Evolutionary conservation across 257 asterid species (phyloP).

Genomic region (Penstemon barbatus): DNA sequence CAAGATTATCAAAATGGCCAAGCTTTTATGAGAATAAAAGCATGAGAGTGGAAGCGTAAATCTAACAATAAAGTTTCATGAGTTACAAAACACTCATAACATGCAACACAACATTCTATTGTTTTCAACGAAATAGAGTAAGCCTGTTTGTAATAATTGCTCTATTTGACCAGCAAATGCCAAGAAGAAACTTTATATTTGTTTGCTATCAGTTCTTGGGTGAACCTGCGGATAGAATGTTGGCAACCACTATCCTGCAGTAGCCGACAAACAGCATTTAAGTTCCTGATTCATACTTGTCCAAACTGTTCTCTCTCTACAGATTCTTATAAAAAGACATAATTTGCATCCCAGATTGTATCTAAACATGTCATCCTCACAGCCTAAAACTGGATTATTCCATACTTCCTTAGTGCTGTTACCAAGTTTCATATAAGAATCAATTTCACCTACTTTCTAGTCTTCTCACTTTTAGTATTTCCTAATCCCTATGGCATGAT

Average conservation of each 20-base stretch:
- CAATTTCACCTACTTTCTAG: slow-evolving; percentile 1
- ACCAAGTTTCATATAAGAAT: slow-evolving; percentile 11
- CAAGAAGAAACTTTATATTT: background rate
- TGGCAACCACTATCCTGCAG: background rate
- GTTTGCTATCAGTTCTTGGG: background rate
- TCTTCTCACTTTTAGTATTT: slow-evolving; percentile 8
- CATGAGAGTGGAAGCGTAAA: no score
- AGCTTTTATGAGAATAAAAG: no score
- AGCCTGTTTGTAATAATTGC: no score
- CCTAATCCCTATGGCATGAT: background rate
- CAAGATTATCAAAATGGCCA: no score
- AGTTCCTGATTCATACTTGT: slow-evolving; percentile 6
- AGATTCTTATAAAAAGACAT: background rate
- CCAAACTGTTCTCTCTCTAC: background rate
- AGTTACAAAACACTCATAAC: no score
- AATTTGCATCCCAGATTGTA: background rate
- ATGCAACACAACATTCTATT: no score
- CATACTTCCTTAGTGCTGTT: background rate
- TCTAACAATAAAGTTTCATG: no score
- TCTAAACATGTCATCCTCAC: background rate
- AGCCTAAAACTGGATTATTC: background rate
- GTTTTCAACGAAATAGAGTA: no score
- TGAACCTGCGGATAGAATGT: no score
- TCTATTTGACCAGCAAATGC: background rate
- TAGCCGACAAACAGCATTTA: background rate